These are phyloP conservation scores for Colletotrichum endophyticum DNA, from an alignment of 2,329 filamentous ascomycete genomes.

Conservation along the genomic window DNA sequence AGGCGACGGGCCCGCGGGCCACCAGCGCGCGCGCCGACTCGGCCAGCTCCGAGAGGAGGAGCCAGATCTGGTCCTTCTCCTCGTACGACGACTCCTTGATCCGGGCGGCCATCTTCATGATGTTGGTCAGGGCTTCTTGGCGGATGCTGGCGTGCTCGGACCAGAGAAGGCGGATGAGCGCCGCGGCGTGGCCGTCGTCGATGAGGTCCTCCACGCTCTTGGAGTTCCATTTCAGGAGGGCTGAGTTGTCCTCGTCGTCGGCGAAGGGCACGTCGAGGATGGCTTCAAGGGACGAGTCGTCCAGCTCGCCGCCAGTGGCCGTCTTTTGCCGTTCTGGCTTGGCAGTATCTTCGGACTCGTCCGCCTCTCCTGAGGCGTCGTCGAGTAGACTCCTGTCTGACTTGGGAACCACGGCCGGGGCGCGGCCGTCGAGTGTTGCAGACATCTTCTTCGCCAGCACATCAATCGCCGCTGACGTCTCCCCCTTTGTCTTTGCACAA, in stretches of 20 bases:
- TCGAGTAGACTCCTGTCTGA: background rate
- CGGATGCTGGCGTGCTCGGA: slow-evolving; percentile 79
- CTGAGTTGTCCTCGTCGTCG: slow-evolving; percentile 54
- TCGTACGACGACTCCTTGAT: slow-evolving; percentile 73
- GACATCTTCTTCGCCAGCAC: slow-evolving; percentile 34
- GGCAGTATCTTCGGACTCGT: background rate
- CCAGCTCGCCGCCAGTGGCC: slow-evolving; percentile 24
- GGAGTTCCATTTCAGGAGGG: slow-evolving; percentile 69
- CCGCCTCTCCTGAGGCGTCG: background rate
- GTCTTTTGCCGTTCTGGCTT: background rate
- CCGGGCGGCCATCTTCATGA: slow-evolving; percentile 68
- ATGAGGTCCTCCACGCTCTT: slow-evolving; percentile 81
- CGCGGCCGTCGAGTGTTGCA: background rate
- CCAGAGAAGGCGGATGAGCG: slow-evolving; percentile 76
- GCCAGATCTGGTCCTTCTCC: slow-evolving; percentile 78
- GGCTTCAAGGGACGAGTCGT: slow-evolving; percentile 51
- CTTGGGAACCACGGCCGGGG: background rate
- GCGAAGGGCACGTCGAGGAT: slow-evolving; percentile 55
- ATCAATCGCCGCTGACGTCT: slow-evolving; percentile 35
- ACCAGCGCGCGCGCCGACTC: slow-evolving; percentile 71
- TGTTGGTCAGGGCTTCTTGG: slow-evolving; percentile 74
- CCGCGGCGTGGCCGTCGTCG: slow-evolving; percentile 75
- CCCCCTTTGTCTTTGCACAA: slow-evolving; percentile 55
- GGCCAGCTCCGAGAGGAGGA: slow-evolving; percentile 79
- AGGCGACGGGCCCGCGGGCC: slow-evolving; percentile 67